Evolutionary conservation across 495 filamentous ascomycete genomes (phyloP), one percentile per base, ranked within the genome.

Genomic region (Entonaema liquescens): DNA sequence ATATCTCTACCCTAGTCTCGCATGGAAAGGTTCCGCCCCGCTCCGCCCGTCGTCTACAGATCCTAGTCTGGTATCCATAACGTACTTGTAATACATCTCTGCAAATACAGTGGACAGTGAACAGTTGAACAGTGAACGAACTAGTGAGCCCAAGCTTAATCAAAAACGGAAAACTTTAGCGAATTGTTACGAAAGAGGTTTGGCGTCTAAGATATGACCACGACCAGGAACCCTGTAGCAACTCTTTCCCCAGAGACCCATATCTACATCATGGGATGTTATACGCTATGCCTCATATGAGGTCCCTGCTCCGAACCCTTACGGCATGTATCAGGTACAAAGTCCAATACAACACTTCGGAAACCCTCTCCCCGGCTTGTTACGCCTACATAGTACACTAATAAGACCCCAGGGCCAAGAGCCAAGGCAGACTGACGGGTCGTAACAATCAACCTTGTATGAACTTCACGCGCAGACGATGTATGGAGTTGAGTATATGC

Each of bases 121-220:
- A n/a, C n/a, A n/a, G n/a, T n/a, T n/a, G n/a, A n/a, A 55, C 23
- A 28, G 25, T 67, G 26, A 42, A 28, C 31, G 17, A 42, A 33
- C 55, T 15, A 49, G 26, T 42, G 40, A 35, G 40, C 23, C 50
- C 19, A 11, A 50, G 61, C 59, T 67, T 65, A 23, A 12, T 57
- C 62, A 13, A 73, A 65, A 58, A 19, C 21, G 49, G 70, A 62
- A 15, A 73, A 59, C 47, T 62, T 69, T 68, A 62, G 64, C 70
- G 70, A 73, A 38, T 61, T 47, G n/a, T 25, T 7, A 29, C 61
- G 40, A 69, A 40, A 68, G 28, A 13, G 65, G 65, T 54, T 47
- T 59, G 53, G 61, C 56, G 61, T 31, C 50, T 26, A 31, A 60
- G 60, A 47, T 56, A 59, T 35, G 55, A 58, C 70, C 47, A 55